phyloP scores from a whole-genome alignment of 176 grass and related monocot species.

The Melocanna baccifera region DNA sequence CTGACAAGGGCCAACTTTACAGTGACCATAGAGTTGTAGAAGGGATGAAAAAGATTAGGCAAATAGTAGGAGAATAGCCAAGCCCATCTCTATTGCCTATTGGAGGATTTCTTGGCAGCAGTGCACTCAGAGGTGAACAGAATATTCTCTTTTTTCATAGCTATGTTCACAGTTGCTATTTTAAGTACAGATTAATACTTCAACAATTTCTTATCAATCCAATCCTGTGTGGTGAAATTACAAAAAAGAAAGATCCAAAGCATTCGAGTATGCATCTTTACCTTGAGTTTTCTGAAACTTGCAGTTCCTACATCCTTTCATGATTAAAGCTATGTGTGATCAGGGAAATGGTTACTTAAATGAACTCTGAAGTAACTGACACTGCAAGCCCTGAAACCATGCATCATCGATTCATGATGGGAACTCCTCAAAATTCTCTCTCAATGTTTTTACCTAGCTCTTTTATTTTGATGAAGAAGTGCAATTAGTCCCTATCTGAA shows the following conservation, averaged over 20 bases:
- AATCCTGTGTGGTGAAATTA: slow-evolving; percentile 10
- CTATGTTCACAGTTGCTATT: background rate
- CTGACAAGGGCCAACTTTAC: background rate
- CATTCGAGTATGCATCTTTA: background rate
- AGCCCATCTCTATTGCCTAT: background rate
- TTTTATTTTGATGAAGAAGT: slow-evolving; percentile 34
- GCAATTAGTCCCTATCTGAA: slow-evolving; percentile 1
- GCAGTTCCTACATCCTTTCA: background rate
- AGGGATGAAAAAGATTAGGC: background rate
- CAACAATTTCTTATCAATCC: background rate
- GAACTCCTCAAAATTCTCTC: background rate
- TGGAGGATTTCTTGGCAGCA: background rate
- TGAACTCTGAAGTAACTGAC: slow-evolving; percentile 3
- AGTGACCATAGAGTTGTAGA: background rate
- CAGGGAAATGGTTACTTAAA: background rate
- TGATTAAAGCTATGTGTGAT: slow-evolving; percentile 11
- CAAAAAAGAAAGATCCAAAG: background rate
- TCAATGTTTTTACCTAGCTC: background rate
- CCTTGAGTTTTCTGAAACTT: background rate
- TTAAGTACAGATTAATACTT: background rate
- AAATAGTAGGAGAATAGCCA: background rate
- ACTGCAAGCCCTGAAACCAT: slow-evolving; percentile 23
- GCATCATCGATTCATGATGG: slow-evolving; percentile 17
- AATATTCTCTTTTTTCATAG: background rate
- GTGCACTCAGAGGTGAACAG: background rate